A percentile compares a stretch with the other conserved stretches of the same genome.
Evolutionary conservation across 441 rosid genomes (phyloP).

Genomic region (Pelargonium australe): DNA sequence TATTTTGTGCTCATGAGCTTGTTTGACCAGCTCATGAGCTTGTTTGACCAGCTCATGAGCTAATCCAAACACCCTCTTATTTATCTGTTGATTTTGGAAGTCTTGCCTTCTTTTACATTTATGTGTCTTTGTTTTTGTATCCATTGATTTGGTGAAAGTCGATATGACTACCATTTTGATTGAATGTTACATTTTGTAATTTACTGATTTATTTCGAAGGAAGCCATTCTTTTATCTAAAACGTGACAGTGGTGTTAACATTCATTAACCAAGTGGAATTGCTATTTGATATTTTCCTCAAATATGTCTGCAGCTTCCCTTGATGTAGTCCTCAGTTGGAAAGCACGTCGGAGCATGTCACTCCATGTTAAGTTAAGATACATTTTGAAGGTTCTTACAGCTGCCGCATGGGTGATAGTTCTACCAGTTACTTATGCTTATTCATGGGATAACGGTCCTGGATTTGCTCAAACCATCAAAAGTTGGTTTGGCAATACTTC

Average conservation of each 20-base stretch:
- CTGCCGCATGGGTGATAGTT: conserved; percentile 92
- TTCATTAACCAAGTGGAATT: too few species aligned
- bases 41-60: too few species aligned
- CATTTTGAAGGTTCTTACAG: conserved; percentile 85
- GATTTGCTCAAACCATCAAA: conserved; percentile 84
- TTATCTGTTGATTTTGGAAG: too few species aligned
- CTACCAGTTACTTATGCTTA: conserved; percentile 92
- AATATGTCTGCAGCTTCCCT: conserved; percentile 62
- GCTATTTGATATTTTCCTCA: too few species aligned
- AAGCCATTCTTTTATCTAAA: background rate
- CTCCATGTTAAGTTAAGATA: conserved; percentile 90
- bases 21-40: too few species aligned
- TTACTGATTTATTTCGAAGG: background rate
- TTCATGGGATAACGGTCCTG: conserved; percentile 80
- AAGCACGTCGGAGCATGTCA: conserved; percentile 84
- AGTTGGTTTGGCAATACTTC: conserved; percentile 82
- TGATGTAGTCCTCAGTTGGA: conserved; percentile 90
- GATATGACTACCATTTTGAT: too few species aligned
- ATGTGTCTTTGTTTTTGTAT: too few species aligned
- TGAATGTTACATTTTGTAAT: background rate
- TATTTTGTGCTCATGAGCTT: too few species aligned
- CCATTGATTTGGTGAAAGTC: too few species aligned
- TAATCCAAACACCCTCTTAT: too few species aligned
- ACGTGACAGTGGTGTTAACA: too few species aligned
- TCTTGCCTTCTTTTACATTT: too few species aligned